Evolutionary conservation across 108 stramenopile genomes (phyloP).

Genomic region (Pseudonitzschia pungens): DNA sequence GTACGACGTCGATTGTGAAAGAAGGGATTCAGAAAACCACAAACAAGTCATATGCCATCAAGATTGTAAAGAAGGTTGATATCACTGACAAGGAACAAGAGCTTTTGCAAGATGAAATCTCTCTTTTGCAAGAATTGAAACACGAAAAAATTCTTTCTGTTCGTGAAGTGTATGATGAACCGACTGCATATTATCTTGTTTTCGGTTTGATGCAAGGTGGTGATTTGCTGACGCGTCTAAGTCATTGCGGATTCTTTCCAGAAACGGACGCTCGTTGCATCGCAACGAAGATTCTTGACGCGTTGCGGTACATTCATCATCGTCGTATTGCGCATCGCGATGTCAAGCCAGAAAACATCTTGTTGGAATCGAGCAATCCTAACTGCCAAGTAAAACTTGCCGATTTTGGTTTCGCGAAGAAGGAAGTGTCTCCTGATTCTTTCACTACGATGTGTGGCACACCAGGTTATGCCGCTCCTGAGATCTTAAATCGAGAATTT

Average conservation of each 20-base stretch:
- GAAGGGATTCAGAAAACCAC: slow-evolving; percentile 35
- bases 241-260: slow-evolving; percentile 51
- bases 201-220: slow-evolving; percentile 80
- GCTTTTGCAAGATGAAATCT: slow-evolving; percentile 68
- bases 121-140: slow-evolving; percentile 45
- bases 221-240: slow-evolving; percentile 84
- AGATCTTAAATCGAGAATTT: slow-evolving; percentile 59
- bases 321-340: slow-evolving; percentile 75
- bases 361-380: slow-evolving; percentile 79
- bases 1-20: slow-evolving; percentile 71
- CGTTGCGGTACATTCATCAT: slow-evolving; percentile 57
- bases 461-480: slow-evolving; percentile 85
- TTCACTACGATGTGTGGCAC: slow-evolving; percentile 80
- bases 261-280: slow-evolving; percentile 56
- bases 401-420: slow-evolving; percentile 96
- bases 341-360: slow-evolving; percentile 82
- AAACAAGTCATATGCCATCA: slow-evolving; percentile 54
- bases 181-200: slow-evolving; percentile 70
- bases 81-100: slow-evolving; percentile 60
- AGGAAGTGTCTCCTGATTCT: slow-evolving; percentile 55
- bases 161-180: slow-evolving; percentile 82
- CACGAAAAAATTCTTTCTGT: slow-evolving; percentile 59
- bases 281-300: slow-evolving; percentile 41
- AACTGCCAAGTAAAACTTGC: slow-evolving; percentile 88
- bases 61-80: slow-evolving; percentile 66